Base-by-base conservation (phyloP, 345 rosid species). In the Theobroma cacao region DNA sequence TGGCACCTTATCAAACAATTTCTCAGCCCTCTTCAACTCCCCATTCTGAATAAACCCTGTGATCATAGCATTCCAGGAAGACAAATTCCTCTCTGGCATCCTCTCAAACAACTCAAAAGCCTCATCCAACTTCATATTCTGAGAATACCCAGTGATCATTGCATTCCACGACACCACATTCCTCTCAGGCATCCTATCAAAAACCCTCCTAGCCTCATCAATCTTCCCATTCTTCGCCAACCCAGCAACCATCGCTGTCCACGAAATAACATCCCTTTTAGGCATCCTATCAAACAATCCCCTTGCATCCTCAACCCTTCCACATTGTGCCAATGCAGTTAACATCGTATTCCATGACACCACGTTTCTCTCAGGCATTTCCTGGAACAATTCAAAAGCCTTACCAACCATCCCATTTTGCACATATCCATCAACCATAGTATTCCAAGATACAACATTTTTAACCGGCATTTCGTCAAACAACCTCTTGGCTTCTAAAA, bases 21-120 rank as follows among this genome's bases (percentile, higher is more conserved):
- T 76, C 85, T 43, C 81, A 0, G 97, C 95, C 58, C 56, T 83
- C 67, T n/a, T 73, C 30, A 86, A 41, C 56, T 90, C 91, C 10
- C 80, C 82, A 55, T 89, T 90, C 75, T 85, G 84, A 58, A 85
- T 87, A 79, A 90, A 81, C 41, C 94, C 92, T 1, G 92, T 89
- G 82, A 91, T 87, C 89, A 91, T 93, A 0, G 92, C 86, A 79
- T 93, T 93, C 97, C 95, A 93, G 3, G 96, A 93, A 10, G 92
- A 84, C 50, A 87, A 52, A 73, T 93, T 87, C 82, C 91, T 85
- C 41, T 88, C 85, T 0, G 92, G 92, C 91, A 91, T 91, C 77
- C 74, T 71, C 74, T 83, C 80, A 72, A 91, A 91, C 65, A 90
- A 78, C 43, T 84, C 81, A 36, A 87, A 85, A 80, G 97, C 94